phyloP scores from a whole-genome alignment of 352 stramenopile species.

The Phytophthora boehmeriae region DNA sequence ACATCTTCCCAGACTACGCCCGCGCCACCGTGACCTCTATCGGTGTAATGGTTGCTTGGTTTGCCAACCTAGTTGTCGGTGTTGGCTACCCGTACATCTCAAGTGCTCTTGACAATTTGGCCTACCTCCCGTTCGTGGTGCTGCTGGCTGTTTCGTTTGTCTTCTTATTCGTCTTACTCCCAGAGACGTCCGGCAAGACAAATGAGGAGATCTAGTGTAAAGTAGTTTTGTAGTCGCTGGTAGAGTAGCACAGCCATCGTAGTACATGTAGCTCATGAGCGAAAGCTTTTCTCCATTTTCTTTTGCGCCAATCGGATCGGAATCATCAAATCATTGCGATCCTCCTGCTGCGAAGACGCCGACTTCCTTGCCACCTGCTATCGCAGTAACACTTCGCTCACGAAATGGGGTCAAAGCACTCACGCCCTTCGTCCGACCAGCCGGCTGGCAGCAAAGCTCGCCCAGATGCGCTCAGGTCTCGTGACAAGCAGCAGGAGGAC shows the following conservation, averaged over 20 bases:
- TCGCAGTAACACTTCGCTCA: constrained; percentile 1
- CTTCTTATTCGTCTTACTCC: constrained; percentile 40
- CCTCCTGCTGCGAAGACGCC: constrained; percentile 16
- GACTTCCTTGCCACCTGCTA: neutral
- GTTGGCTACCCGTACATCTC: constrained; percentile 57
- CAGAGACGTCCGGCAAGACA: constrained; percentile 54
- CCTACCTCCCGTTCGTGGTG: constrained; percentile 45
- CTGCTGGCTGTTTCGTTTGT: constrained; percentile 36
- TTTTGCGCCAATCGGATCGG: no score
- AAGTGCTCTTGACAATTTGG: constrained; percentile 33
- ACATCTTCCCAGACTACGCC: constrained; percentile 50
- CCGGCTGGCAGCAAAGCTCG: constrained; percentile 6
- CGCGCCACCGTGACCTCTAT: constrained; percentile 43
- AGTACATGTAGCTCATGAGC: no score
- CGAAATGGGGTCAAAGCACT: constrained; percentile 39
- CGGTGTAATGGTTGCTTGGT: constrained; percentile 39
- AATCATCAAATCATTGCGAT: neutral
- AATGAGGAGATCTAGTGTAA: constrained; percentile 65
- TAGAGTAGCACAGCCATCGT: no score
- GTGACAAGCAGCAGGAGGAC: constrained; percentile 12
- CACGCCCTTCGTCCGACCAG: constrained; percentile 19
- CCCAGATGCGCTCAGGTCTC: neutral
- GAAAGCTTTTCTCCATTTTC: no score
- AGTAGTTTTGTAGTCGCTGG: no score
- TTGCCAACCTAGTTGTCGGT: constrained; percentile 48